Evolutionary conservation across 495 filamentous ascomycete species (phyloP), one percentile per base, ranked within the genome.

Genomic region (Tuber indicum): DNA sequence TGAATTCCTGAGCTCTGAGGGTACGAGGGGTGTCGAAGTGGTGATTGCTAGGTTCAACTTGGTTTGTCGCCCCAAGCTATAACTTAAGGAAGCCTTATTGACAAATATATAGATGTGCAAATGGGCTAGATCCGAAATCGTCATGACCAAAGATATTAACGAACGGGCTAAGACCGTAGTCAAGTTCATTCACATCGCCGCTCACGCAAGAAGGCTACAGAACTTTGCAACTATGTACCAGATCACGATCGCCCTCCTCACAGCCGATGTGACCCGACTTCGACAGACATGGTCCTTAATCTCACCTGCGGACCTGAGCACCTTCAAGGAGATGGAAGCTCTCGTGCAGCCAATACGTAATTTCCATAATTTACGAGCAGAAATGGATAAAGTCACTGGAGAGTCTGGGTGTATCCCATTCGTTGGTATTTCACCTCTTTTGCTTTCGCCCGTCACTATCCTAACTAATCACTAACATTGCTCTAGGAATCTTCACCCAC

Each of bases 201-300:
- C 89, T 0, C 92, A 97, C 84, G 93, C 92, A 71, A 89, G 94
- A 75, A 90, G 89, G 52, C 90, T 96, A 71, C 92, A 93, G 81
- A 99, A 99, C 83, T 99, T 94, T 84, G 96, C 96, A 32, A 98
- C 96, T 17, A 93, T 98, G 93, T 91, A 92, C 47, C 96, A 99
- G 83, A 89, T 99, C 81, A 92, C 94, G 4, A 92, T 98, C 77
- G 96, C 96, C 1, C 86, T 99, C 46, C 91, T 94, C 41, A 94
- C 92, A 6, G 90, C 92, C 58, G 94, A 98, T 79, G 89, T 94
- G 74, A 85, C 91, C 39, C 88, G 94, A 58, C 87, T 99, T 45
- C 86, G 87, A 45, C 89, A 86, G 75, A 98, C 96, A 0, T 99
- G 96, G 96, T 85, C 87, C 5, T 86, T 93, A 75, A 89, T 99